These are phyloP conservation scores for Theileria orientalis DNA, from an alignment of 169 alveolate species.

Conservation along the genomic window DNA sequence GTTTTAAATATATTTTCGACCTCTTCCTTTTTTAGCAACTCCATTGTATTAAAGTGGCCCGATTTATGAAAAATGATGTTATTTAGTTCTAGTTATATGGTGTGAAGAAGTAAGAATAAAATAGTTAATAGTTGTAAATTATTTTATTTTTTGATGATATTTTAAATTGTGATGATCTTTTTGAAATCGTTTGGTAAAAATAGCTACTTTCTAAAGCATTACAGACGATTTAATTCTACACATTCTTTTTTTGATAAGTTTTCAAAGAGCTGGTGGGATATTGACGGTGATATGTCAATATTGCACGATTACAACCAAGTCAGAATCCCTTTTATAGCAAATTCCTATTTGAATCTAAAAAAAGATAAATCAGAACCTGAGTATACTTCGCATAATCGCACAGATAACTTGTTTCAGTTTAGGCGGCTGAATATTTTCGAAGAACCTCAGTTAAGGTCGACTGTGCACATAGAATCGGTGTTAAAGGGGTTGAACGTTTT, in stretches of 20 bases:
- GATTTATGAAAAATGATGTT: no score
- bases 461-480: conserved; percentile 31
- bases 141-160: no score
- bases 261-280: conserved; percentile 58
- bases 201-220: neutral
- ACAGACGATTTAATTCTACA: neutral
- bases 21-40: conserved; percentile 4
- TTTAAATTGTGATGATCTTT: neutral
- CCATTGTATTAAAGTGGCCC: conserved; percentile 2
- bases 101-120: no score
- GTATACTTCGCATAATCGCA: neutral
- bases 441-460: neutral
- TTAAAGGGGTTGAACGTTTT: conserved; percentile 55
- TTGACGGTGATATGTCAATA: conserved; percentile 57
- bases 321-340: conserved; percentile 59
- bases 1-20: conserved; percentile 2
- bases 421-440: neutral
- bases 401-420: neutral
- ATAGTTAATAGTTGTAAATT: no score
- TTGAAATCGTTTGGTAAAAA: neutral
- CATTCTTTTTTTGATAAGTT: conserved; percentile 34
- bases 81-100: no score
- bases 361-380: conserved; percentile 11
- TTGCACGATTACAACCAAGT: conserved; percentile 68
- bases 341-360: conserved; percentile 16